Conservation (phyloP, 1,284 basidiomycete genomes). For the Rhodotorula sp. region DNA sequence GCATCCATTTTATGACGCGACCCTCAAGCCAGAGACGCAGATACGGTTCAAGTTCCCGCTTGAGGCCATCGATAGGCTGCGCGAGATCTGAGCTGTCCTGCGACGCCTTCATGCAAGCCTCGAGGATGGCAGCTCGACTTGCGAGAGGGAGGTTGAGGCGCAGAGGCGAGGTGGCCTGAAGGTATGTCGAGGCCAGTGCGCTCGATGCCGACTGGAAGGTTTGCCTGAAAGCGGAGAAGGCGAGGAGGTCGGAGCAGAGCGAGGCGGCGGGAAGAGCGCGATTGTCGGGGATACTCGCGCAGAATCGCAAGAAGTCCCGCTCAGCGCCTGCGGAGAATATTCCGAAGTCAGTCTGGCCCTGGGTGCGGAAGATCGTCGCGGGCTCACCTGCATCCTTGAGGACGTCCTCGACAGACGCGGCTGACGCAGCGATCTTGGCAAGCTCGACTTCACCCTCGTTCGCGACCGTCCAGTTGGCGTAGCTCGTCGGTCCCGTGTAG, state of each 20-base stretch:
- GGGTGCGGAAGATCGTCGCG: not conserved
- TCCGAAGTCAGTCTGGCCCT: no score
- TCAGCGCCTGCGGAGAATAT: no score
- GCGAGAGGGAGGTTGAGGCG: slow-evolving; percentile 28
- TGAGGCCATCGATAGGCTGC: slow-evolving; percentile 31
- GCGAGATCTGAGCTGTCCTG: not conserved
- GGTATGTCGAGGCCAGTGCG: slow-evolving; percentile 23
- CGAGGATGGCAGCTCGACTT: slow-evolving; percentile 23
- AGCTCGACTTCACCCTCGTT: slow-evolving; percentile 20
- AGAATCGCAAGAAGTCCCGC: slow-evolving; percentile 19
- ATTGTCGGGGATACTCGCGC: not conserved
- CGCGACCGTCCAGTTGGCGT: slow-evolving; percentile 25
- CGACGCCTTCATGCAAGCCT: slow-evolving; percentile 1
- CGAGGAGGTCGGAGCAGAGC: slow-evolving; percentile 8
- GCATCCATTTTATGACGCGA: slow-evolving; percentile 37
- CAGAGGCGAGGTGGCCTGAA: slow-evolving; percentile 15
- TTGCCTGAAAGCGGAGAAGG: slow-evolving; percentile 22
- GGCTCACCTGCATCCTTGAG: slow-evolving; percentile 15
- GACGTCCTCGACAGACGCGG: slow-evolving; percentile 13
- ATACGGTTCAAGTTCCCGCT: slow-evolving; percentile 28
- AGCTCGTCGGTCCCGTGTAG: not conserved
- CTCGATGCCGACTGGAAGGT: slow-evolving; percentile 15
- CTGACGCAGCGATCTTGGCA: slow-evolving; percentile 9
- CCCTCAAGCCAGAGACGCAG: slow-evolving; percentile 41
- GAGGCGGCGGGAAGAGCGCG: not conserved